Evolutionary conservation across 164 flowering plant species (phyloP), one percentile per base, ranked within the genome.

Genomic region (Magnolia kwangsiensis): DNA sequence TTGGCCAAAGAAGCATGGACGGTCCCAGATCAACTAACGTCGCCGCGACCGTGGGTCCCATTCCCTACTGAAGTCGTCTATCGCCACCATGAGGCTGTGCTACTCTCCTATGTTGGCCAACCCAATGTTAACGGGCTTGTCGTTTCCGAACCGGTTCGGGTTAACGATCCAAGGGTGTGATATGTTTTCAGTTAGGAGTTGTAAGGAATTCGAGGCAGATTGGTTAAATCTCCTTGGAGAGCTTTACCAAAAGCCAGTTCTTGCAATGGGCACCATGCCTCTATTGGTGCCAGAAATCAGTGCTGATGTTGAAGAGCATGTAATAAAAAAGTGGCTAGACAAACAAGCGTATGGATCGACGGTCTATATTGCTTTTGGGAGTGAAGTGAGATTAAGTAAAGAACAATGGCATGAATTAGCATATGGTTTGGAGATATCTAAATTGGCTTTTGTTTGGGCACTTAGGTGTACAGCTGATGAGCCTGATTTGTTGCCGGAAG

Each of bases 281-380:
- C 58, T 73, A 1, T 3, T 20, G 16, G 7, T 19, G 7, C 9
- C 58, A 11, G 29, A 20, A 29, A n/a, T 8, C 8, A 45, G 2
- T 10, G n/a, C 18, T 59, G 8, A 14, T 4, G 37, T 63, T 74
- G 74, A 50, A 9, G 45, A 6, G 58, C 13, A 9, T 10, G 24
- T 11, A 3, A 51, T 6, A 29, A 18, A 67, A 11, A 24, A 71
- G 37, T 89, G 92, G 92, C 81, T 88, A 1, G 87, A 88, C 49
- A 5, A 73, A 45, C 79, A 86, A 58, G 66, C 74, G 16, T 74
- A 70, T 0, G 81, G 79, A 24, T 77, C 83, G 2, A 81, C 78
- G 0, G 55, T 83, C 11, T 85, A 77, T 68, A 87, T 87, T 1
- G 86, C 85, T 10, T 84, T 87, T 76, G 89, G 89, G 23, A 81